Evolutionary conservation across 2,329 filamentous ascomycete genomes (phyloP).

Genomic region (Microsporum canis): DNA sequence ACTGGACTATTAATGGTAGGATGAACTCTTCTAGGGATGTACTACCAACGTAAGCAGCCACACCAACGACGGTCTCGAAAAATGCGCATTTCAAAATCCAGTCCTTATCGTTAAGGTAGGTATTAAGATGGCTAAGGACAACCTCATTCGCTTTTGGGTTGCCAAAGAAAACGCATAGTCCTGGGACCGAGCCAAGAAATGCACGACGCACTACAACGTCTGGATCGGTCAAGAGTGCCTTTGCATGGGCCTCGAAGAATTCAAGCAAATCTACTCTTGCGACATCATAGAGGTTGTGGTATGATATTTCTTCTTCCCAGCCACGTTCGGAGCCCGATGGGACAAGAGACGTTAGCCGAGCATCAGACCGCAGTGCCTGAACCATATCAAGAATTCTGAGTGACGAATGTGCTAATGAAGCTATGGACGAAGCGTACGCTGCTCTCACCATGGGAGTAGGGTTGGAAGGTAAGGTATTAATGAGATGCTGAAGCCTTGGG

Average conservation of each 20-base stretch:
- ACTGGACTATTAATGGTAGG: conserved; percentile 88
- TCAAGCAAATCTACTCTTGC: conserved; percentile 72
- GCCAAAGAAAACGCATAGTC: conserved; percentile 89
- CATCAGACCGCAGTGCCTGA: conserved; percentile 73
- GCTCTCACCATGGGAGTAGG: conserved; percentile 65
- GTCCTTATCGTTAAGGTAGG: conserved; percentile 89
- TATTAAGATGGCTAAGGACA: conserved; percentile 91
- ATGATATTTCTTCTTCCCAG: conserved; percentile 54
- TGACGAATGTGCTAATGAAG: conserved; percentile 76
- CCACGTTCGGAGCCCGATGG: conserved; percentile 64
- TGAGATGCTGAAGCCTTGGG: conserved; percentile 47
- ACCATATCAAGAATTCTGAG: conserved; percentile 81
- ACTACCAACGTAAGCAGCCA: conserved; percentile 80
- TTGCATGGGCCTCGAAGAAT: conserved; percentile 78
- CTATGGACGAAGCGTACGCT: conserved; percentile 85
- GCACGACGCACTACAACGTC: conserved; percentile 79
- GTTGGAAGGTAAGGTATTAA: conserved; percentile 42
- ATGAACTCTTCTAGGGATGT: conserved; percentile 90
- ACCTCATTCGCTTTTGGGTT: conserved; percentile 88
- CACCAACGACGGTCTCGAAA: conserved; percentile 88
- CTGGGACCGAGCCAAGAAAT: conserved; percentile 81
- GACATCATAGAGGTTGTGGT: conserved; percentile 76
- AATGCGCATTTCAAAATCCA: conserved; percentile 97
- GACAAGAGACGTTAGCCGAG: conserved; percentile 64
- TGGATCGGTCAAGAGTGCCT: conserved; percentile 74